These are phyloP conservation scores for Globisporangium emineosum DNA, from an alignment of 352 stramenopile species.

Conservation along the genomic window DNA sequence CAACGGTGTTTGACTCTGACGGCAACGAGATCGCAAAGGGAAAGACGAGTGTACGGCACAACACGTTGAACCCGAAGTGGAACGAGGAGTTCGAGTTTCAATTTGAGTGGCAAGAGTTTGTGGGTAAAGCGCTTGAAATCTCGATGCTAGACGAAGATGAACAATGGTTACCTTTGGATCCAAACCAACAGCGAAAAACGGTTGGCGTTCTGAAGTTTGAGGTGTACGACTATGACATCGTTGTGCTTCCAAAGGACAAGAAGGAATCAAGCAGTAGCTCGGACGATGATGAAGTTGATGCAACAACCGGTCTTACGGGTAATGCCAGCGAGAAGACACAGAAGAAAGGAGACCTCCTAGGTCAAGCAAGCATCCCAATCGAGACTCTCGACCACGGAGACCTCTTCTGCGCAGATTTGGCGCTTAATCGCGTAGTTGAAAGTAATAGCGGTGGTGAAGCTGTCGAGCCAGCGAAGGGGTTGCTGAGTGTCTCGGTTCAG, in stretches of 20 bases:
- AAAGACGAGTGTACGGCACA: constrained; percentile 45
- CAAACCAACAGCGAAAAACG: not conserved
- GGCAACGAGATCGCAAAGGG: constrained; percentile 32
- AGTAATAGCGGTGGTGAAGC: constrained; percentile 15
- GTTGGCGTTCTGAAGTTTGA: constrained; percentile 10
- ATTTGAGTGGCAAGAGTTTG: constrained; percentile 8
- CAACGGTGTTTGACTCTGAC: constrained; percentile 26
- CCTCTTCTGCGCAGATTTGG: constrained; percentile 37
- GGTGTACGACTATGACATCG: constrained; percentile 45
- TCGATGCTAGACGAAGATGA: not conserved
- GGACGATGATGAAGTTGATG: constrained; percentile 13
- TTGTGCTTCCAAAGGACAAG: constrained; percentile 17
- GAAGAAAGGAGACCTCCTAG: constrained; percentile 41
- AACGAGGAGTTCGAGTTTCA: constrained; percentile 70
- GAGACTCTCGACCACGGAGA: constrained; percentile 42
- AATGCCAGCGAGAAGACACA: not conserved
- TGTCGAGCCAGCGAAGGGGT: constrained; percentile 31
- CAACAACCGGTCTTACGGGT: not conserved
- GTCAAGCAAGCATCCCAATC: constrained; percentile 35
- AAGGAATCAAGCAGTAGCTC: not conserved
- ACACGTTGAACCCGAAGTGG: constrained; percentile 61
- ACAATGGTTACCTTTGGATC: not conserved
- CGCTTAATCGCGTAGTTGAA: constrained; percentile 19
- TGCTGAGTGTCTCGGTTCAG: constrained; percentile 48
- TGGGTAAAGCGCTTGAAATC: not conserved